phyloP scores from a whole-genome alignment of 129 eudicot species.

The Apium graveolens region DNA sequence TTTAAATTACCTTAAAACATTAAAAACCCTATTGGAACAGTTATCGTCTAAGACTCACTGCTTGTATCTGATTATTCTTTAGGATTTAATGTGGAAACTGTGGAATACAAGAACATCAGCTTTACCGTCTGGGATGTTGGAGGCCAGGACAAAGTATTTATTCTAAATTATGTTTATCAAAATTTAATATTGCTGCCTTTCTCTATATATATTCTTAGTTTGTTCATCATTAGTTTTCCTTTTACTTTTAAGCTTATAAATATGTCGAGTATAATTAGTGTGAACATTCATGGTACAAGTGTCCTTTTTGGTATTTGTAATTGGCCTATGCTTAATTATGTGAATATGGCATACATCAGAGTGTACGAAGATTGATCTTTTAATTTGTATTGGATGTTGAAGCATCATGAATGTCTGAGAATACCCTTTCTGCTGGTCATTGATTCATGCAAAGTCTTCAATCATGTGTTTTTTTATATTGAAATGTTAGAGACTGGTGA shows the following conservation, averaged over 20 bases:
- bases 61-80: neutral
- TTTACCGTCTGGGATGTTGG: constrained; percentile 9
- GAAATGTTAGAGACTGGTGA: neutral
- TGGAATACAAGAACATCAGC: constrained; percentile 8
- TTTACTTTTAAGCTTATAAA: neutral
- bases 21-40: neutral
- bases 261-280: neutral
- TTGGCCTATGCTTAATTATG: neutral
- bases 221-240: neutral
- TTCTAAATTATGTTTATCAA: neutral
- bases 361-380: neutral
- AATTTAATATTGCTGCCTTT: neutral
- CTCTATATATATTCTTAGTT: neutral
- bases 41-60: neutral
- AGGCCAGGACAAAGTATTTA: constrained; percentile 3
- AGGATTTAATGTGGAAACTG: constrained; percentile 6
- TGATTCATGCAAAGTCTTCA: neutral
- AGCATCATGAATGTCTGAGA: neutral
- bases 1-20: neutral
- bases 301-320: neutral
- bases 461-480: neutral
- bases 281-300: neutral
- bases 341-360: neutral
- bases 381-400: neutral
- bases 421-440: neutral